Percentiles rank a stretch among this genome's conserved stretches.
Evolutionary conservation across 106 monocot genomes (phyloP).

Genomic region (Dendrobium nobile): DNA sequence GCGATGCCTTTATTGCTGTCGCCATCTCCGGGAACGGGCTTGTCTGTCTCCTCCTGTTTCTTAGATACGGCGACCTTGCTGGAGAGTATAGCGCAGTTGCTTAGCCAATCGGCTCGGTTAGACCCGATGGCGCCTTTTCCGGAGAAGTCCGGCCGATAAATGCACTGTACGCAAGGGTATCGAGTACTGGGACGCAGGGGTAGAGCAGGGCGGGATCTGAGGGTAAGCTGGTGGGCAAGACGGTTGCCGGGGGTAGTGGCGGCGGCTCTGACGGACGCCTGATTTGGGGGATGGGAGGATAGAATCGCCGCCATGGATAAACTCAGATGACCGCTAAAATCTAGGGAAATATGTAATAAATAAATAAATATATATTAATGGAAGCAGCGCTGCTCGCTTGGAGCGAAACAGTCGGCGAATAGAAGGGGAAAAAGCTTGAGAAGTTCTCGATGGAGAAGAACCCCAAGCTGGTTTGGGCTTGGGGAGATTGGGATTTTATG

Average conservation of each 20-base stretch:
- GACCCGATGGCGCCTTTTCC: conserved; percentile 13
- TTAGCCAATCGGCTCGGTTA: conserved; percentile 51
- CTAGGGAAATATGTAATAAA: background rate
- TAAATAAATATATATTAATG: too few relatives aligned
- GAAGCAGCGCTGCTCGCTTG: background rate
- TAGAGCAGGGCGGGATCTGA: background rate
- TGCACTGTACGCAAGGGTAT: background rate
- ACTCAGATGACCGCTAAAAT: background rate
- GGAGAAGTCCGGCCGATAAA: background rate
- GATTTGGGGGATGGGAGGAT: background rate
- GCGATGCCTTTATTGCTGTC: background rate
- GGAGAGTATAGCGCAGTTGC: conserved; percentile 51
- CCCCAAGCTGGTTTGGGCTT: background rate
- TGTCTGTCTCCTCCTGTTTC: conserved; percentile 1
- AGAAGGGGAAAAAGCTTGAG: background rate
- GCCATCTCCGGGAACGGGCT: background rate
- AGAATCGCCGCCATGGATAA: conserved; percentile 7
- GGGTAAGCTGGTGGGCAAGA: background rate
- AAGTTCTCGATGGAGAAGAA: conserved; percentile 5
- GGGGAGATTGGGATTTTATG: background rate
- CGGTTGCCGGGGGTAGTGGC: background rate
- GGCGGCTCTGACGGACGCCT: background rate
- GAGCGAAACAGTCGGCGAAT: background rate
- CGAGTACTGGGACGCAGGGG: background rate
- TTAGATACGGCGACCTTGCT: conserved; percentile 30